Conservation (phyloP, 2,329 filamentous ascomycete species). For the Aschersonia sp. region DNA sequence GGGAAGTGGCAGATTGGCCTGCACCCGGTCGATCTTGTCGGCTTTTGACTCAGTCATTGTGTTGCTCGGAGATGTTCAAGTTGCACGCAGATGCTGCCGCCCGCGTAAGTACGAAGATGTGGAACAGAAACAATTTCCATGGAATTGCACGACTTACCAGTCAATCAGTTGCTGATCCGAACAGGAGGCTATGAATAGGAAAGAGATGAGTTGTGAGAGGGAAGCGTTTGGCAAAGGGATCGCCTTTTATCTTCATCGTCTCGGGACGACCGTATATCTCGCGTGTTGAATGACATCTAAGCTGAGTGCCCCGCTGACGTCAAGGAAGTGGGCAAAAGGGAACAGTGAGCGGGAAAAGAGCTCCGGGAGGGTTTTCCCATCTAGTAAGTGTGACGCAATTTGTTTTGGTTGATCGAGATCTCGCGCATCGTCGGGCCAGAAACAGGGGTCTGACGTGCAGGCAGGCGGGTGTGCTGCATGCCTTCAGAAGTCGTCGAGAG, state of each 20-base stretch:
- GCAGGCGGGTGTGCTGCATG: too few relatives aligned
- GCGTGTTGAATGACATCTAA: not conserved
- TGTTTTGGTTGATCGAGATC: too few relatives aligned
- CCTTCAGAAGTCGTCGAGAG: too few relatives aligned
- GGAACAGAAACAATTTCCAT: not conserved
- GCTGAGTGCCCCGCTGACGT: not conserved
- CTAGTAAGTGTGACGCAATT: too few relatives aligned
- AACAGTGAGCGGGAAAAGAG: not conserved
- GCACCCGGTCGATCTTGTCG: conserved; percentile 51
- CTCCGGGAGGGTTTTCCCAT: not conserved
- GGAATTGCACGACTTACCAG: not conserved
- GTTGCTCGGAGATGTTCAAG: not conserved
- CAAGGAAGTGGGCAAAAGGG: not conserved
- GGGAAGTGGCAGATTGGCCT: conserved; percentile 64
- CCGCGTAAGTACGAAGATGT: not conserved
- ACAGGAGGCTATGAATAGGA: too few relatives aligned
- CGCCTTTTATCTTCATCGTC: not conserved
- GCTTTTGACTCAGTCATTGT: conserved; percentile 36
- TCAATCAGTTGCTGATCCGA: too few relatives aligned
- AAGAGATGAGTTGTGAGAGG: too few relatives aligned
- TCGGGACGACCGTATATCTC: not conserved
- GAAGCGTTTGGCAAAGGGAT: not conserved
- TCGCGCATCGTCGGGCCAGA: too few relatives aligned
- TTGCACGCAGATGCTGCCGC: too few relatives aligned
- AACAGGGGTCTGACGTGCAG: too few relatives aligned